phyloP scores from a whole-genome alignment of 192 early-diverging fungal species.

The Backusella luteola region DNA sequence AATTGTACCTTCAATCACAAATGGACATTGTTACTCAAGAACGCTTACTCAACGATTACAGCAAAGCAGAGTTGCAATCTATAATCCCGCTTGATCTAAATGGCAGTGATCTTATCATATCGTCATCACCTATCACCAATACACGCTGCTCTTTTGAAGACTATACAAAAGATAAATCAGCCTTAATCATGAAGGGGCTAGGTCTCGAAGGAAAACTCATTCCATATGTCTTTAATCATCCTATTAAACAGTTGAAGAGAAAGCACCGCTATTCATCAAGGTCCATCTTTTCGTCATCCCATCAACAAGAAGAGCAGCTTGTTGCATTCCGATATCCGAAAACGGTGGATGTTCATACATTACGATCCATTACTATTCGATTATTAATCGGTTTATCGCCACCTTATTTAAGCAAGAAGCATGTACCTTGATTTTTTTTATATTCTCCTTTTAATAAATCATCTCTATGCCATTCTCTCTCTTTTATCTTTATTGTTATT shows the following conservation, averaged over 20 bases:
- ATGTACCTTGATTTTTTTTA: neutral
- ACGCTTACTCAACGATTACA: neutral
- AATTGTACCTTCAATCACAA: neutral
- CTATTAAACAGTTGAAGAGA: neutral
- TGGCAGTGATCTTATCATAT: neutral
- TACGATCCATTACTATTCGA: conserved; percentile 2
- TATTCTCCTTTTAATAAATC: neutral
- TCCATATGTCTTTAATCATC: neutral
- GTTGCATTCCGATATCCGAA: neutral
- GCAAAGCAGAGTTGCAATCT: neutral
- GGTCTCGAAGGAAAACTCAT: neutral
- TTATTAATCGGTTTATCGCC: neutral
- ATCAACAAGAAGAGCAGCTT: neutral
- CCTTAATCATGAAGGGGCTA: neutral
- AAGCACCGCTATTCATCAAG: neutral
- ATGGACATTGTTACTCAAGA: neutral
- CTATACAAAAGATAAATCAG: neutral
- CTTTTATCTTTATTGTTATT: neutral
- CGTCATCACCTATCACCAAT: neutral
- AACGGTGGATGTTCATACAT: neutral
- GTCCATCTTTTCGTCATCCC: neutral
- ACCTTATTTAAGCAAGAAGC: neutral
- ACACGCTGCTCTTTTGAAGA: neutral
- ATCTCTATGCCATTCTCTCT: neutral
- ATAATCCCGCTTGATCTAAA: neutral